Evolutionary conservation across 1,284 basidiomycete genomes (phyloP), one percentile per base, ranked within the genome.

Genomic region (Pulveroboletus sp.): DNA sequence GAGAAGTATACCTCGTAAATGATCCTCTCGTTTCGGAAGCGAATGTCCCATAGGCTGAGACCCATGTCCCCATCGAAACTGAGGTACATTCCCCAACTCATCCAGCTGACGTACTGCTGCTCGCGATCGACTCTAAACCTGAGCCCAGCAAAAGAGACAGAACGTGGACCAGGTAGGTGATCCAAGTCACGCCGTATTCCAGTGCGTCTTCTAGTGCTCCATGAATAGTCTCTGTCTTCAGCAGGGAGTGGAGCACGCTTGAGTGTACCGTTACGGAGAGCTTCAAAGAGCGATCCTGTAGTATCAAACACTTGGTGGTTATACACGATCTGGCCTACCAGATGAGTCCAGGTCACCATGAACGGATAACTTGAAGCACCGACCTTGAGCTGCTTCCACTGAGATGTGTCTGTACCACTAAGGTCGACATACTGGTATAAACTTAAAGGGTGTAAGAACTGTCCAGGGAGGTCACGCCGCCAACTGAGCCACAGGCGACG

Each of bases 61-160:
- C 87, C 84, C 82, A 87, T 86, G 63, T 86, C 86, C 36, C 85
- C 70, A 52, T 84, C 81, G 64, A 88, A 88, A 52, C 81, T 78
- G 26, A 86, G 73, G 62, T 83, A 87, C 69, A 86, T 63, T 1
- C 78, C 76, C 82, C 82, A 86, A 4, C 79, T 82, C 81, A 86
- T 83, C 85, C 85, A 89, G 49, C 76, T 82, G 33, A 89, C 71
- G 58, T 82, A 87, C 62, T 82, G 77, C 49, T 74, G 69, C 43
- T 76, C 73, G 24, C 63, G 65, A 65, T 89, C 83, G 17, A 87
- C 79, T 40, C 81, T 73, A 67, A 82, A 87, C 5, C 86, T 74
- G 59, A 80, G 64, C 0, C 86, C 86, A 5, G 77, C 81, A 62
- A 85, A 84, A 5, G 79, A 79, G 2, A 87, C 81, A 0, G 77